Conservation (phyloP, 163 green algal species). For the Coccomyxa subellipsoidea region DNA sequence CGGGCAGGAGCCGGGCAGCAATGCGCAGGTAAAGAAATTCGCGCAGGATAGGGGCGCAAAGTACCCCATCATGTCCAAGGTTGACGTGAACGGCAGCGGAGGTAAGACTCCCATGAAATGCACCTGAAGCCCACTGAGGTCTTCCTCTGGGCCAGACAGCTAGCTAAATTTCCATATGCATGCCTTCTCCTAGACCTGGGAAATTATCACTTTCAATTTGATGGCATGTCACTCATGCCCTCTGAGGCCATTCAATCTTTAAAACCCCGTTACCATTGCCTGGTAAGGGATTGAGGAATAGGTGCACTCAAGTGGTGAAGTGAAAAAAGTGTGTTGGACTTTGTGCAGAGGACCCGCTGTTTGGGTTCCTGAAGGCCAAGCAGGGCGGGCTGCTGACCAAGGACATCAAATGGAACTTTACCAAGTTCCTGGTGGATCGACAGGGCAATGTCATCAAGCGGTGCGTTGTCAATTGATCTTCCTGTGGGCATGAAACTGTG, state of each 20-base stretch:
- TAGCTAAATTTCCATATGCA: too few species aligned
- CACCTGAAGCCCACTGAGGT: too few species aligned
- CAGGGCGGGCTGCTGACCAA: conserved; percentile 19
- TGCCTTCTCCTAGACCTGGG: too few species aligned
- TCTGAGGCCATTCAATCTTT: too few species aligned
- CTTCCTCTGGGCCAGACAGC: too few species aligned
- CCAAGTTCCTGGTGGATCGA: conserved; percentile 27
- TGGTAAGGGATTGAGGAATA: too few species aligned
- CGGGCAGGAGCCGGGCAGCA: conserved; percentile 38
- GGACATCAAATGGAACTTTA: conserved; percentile 45
- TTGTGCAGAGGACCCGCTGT: conserved; percentile 20
- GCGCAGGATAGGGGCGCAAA: conserved; percentile 12
- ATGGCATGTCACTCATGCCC: too few species aligned
- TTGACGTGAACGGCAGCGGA: conserved; percentile 42
- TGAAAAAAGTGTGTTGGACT: neutral
- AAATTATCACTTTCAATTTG: too few species aligned
- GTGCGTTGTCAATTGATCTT: too few species aligned
- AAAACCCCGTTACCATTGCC: too few species aligned
- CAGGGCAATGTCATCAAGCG: conserved; percentile 35
- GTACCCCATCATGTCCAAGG: conserved; percentile 14
- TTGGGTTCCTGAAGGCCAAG: conserved; percentile 26
- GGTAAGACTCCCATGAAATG: conserved; percentile 11
- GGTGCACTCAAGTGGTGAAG: neutral
- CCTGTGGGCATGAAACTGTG: neutral
- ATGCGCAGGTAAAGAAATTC: conserved; percentile 41